Evolutionary conservation across 192 early-diverging fungal species (phyloP).

Genomic region (Physocladia obscura): DNA sequence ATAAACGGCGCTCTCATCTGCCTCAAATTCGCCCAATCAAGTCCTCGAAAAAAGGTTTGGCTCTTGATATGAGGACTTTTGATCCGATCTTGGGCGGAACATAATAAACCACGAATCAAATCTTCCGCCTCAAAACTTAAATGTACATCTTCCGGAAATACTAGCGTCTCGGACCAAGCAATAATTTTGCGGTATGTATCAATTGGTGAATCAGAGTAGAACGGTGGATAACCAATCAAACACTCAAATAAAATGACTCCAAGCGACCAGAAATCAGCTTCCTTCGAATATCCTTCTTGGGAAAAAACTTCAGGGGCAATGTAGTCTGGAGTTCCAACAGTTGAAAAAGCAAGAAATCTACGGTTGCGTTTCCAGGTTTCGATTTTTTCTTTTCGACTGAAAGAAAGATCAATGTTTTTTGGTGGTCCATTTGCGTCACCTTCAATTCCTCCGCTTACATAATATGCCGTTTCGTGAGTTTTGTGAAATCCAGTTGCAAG

Average conservation of each 20-base stretch:
- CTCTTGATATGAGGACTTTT: conserved; percentile 81
- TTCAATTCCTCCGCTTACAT: conserved; percentile 35
- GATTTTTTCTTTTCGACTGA: conserved; percentile 90
- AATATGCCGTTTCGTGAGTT: conserved; percentile 97
- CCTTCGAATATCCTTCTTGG: conserved; percentile 82
- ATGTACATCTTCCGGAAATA: conserved; percentile 91
- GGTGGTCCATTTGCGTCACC: conserved; percentile 17
- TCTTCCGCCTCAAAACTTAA: conserved; percentile 90
- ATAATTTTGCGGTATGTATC: conserved; percentile 99
- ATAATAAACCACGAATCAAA: conserved; percentile 87
- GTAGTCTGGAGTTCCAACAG: conserved; percentile 98
- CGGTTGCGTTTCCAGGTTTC: conserved; percentile 99
- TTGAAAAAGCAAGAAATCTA: conserved; percentile 91
- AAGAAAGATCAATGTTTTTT: conserved; percentile 88
- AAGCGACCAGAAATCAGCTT: conserved; percentile 99
- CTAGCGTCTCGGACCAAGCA: conserved; percentile 88
- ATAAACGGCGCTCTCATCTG: conserved; percentile 85
- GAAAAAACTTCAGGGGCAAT: conserved; percentile 83
- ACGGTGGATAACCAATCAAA: conserved; percentile 96
- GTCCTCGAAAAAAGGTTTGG: conserved; percentile 93
- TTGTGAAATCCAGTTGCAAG: conserved; percentile 98
- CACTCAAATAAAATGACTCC: conserved; percentile 99
- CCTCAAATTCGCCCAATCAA: conserved; percentile 89
- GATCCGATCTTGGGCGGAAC: conserved; percentile 81
- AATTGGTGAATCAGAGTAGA: conserved; percentile 91